Evolutionary conservation across 2,329 filamentous ascomycete species (phyloP).

Genomic region (Fusarium beomiforme): DNA sequence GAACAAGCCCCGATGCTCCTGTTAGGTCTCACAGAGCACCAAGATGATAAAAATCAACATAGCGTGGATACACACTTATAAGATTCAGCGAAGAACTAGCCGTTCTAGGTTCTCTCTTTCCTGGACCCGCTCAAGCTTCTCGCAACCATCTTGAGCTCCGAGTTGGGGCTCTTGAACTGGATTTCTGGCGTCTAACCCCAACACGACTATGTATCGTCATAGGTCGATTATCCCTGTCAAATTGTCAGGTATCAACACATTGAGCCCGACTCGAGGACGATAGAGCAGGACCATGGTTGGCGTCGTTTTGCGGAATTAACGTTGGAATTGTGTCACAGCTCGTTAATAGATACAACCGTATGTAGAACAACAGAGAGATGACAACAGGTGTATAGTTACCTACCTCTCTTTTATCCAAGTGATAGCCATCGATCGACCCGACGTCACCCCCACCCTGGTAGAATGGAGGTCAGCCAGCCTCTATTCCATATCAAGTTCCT

Average conservation of each 20-base stretch:
- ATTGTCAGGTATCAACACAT: constrained; percentile 38
- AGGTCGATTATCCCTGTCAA: constrained; percentile 31
- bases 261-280: constrained; percentile 23
- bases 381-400: constrained; percentile 8
- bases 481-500: constrained; percentile 34
- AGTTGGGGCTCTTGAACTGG: constrained; percentile 4
- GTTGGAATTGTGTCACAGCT: neutral
- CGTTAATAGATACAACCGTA: no score
- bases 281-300: neutral
- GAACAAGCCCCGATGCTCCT: neutral
- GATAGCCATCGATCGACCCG: constrained; percentile 36
- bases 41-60: neutral
- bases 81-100: neutral
- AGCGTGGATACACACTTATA: neutral
- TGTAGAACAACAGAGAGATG: neutral
- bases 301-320: neutral
- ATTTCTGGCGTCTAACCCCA: constrained; percentile 29
- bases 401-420: constrained; percentile 1
- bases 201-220: constrained; percentile 38
- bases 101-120: neutral
- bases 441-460: constrained; percentile 36
- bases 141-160: constrained; percentile 2
- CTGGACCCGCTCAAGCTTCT: constrained; percentile 8
- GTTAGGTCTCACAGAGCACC: neutral
- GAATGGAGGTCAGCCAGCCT: constrained; percentile 2